Conservation (phyloP, 176 grass and related monocot species). For the Dactylis glomerata region DNA sequence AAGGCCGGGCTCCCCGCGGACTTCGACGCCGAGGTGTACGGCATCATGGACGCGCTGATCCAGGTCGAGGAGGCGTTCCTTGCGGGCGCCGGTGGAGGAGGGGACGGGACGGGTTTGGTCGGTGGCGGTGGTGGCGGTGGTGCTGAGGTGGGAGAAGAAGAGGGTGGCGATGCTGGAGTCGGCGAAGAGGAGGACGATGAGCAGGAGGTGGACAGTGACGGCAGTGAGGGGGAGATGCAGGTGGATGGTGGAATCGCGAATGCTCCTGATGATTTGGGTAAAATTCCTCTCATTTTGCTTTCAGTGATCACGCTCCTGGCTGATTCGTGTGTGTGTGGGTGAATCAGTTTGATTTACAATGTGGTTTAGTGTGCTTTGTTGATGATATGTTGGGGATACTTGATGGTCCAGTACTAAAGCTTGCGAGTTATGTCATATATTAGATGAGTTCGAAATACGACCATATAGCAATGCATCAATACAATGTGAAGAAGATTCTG, state of each 20-base stretch:
- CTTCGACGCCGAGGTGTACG: constrained; percentile 65
- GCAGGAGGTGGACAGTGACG: neutral
- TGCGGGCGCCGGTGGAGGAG: constrained; percentile 10
- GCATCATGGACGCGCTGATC: constrained; percentile 68
- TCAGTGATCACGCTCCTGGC: neutral
- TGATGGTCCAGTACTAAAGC: neutral
- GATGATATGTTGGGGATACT: neutral
- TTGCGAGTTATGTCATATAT: neutral
- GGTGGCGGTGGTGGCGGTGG: neutral
- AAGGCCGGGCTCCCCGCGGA: constrained; percentile 47
- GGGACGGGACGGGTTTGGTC: constrained; percentile 14
- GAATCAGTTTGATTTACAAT: neutral
- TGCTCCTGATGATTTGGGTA: constrained; percentile 24
- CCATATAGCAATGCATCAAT: neutral
- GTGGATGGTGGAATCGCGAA: constrained; percentile 24
- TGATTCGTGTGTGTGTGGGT: neutral
- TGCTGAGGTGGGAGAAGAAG: neutral
- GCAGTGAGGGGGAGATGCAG: neutral
- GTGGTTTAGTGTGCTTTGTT: neutral
- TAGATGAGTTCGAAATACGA: neutral
- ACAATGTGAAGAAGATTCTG: neutral
- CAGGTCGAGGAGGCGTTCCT: constrained; percentile 60
- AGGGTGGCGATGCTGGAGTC: neutral
- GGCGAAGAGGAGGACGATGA: neutral
- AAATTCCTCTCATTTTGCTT: neutral